Conservation (phyloP, 176 grass and related monocot species). For the Thinopyrum elongatum region DNA sequence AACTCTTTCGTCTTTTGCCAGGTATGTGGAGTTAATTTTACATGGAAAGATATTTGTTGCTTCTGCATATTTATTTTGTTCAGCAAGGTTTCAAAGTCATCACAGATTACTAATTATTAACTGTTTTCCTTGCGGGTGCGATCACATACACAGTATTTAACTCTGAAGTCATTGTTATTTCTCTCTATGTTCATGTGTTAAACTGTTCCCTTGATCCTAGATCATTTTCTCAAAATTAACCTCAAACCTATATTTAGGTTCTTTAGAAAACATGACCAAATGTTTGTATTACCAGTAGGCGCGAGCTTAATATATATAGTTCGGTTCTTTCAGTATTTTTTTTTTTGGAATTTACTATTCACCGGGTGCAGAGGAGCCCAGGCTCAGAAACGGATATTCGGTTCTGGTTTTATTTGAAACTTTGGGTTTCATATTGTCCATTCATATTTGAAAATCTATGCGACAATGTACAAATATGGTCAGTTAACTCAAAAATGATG, state of each 20-base stretch:
- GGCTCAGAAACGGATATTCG: no score
- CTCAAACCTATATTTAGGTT: background rate
- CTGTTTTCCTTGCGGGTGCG: background rate
- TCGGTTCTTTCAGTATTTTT: no score
- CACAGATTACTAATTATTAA: background rate
- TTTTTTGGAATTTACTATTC: no score
- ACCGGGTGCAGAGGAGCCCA: no score
- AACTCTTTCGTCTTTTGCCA: slow-evolving; percentile 97
- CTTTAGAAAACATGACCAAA: background rate
- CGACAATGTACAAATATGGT: background rate
- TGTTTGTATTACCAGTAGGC: background rate
- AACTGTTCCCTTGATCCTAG: background rate
- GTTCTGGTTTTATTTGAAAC: background rate
- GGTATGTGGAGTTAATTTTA: slow-evolving; percentile 41
- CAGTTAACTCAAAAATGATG: background rate
- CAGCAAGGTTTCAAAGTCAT: background rate
- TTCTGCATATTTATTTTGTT: background rate
- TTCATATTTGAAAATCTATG: background rate
- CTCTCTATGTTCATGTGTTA: background rate
- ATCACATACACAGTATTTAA: background rate
- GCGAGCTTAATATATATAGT: no score
- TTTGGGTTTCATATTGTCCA: no score
- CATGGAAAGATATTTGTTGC: background rate
- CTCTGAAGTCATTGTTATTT: background rate
- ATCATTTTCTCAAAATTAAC: no score